phyloP scores from a whole-genome alignment of 2,329 filamentous ascomycete genomes.

The Penicillium crustosum region DNA sequence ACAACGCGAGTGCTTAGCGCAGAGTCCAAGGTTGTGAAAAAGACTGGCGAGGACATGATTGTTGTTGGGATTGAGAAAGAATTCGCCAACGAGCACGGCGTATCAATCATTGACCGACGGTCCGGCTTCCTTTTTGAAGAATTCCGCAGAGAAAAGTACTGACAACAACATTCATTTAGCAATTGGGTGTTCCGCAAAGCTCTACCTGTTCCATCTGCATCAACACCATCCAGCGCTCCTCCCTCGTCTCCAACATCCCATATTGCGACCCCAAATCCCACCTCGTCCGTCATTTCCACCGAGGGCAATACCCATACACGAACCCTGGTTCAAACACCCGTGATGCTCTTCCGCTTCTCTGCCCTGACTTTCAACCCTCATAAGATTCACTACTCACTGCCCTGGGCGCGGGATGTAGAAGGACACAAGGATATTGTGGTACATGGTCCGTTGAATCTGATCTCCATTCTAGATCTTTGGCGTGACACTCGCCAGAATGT shows the following conservation, averaged over 20 bases:
- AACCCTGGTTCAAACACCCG: constrained; percentile 39
- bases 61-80: constrained; percentile 65
- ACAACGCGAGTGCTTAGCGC: constrained; percentile 57
- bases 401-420: constrained; percentile 46
- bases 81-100: constrained; percentile 53
- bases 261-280: constrained; percentile 14
- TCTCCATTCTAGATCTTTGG: constrained; percentile 47
- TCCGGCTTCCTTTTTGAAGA: constrained; percentile 20
- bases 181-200: constrained; percentile 50
- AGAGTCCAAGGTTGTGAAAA: constrained; percentile 54
- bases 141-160: neutral
- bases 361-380: constrained; percentile 48
- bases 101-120: constrained; percentile 57
- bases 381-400: constrained; percentile 47
- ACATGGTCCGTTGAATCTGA: constrained; percentile 46
- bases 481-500: constrained; percentile 34
- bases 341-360: constrained; percentile 47
- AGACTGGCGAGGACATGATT: constrained; percentile 61
- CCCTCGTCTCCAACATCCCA: constrained; percentile 14
- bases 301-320: constrained; percentile 31
- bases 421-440: constrained; percentile 46
- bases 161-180: constrained; percentile 17
- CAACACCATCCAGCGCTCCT: constrained; percentile 4
- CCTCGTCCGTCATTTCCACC: constrained; percentile 22
- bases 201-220: constrained; percentile 23